phyloP scores from a whole-genome alignment of 345 rosid species.

The Eutrema japonicum region DNA sequence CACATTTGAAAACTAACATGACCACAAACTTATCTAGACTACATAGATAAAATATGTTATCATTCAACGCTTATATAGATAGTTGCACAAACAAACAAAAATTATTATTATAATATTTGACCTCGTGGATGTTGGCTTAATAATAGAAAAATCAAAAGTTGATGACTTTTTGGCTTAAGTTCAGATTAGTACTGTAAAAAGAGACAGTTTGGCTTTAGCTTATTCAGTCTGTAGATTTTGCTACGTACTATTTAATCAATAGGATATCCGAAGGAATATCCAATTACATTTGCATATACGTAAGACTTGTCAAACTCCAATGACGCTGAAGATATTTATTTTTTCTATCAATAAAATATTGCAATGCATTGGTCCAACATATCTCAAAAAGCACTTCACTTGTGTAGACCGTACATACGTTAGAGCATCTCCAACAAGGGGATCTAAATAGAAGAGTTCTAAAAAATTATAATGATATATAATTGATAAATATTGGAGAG shows the following conservation, averaged over 20 bases:
- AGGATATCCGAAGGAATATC: slow-evolving; percentile 40
- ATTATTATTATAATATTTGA: not conserved
- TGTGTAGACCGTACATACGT: not conserved
- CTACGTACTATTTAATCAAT: not conserved
- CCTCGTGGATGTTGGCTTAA: not conserved
- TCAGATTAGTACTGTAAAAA: slow-evolving; percentile 8
- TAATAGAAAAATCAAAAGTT: slow-evolving; percentile 22
- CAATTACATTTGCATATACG: slow-evolving; percentile 24
- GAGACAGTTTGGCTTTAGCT: not conserved
- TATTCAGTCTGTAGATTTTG: slow-evolving; percentile 16
- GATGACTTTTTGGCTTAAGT: slow-evolving; percentile 2
- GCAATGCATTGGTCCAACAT: slow-evolving; percentile 29
- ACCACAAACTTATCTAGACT: not conserved
- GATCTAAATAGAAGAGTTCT: too few relatives aligned
- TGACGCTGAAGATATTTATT: slow-evolving; percentile 22
- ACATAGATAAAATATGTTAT: not conserved
- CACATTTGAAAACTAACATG: slow-evolving; percentile 3
- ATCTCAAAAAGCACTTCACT: slow-evolving; percentile 25
- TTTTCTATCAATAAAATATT: slow-evolving; percentile 20
- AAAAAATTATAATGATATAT: too few relatives aligned
- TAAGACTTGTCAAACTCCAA: slow-evolving; percentile 26
- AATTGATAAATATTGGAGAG: too few relatives aligned
- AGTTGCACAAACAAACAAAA: slow-evolving; percentile 29
- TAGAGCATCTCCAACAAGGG: too few relatives aligned
- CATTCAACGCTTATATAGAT: not conserved